Base-by-base conservation (phyloP, 306 rosid genomes). In the Pyrus bretschneideri region DNA sequence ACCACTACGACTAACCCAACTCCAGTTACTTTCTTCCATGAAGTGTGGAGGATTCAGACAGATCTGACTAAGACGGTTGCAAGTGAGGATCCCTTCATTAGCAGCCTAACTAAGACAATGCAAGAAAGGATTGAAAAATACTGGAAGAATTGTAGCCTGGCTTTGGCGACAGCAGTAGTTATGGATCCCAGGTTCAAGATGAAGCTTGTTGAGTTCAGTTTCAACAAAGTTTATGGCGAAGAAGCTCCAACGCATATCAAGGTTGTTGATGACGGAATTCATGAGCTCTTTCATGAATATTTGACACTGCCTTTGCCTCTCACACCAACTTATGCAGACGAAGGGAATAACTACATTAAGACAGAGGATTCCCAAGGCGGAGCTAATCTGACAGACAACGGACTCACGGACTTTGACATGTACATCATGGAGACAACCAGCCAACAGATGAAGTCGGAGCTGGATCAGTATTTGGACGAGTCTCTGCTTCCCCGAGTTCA, bases 141-240 rank as follows among this genome's bases (percentile, higher is more conserved):
- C 93, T 92, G 97, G 97, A 92, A 76, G 81, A 89, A 90, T 63
- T 85, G 93, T 82, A 80, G 89, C 83, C 83, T 95, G 78, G 88
- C 94, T 78, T 85, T 92, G 87, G 97, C 99, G 21, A 73, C 88
- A 65, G 97, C 97, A 0, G 98, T 95, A 55, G 97, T 89, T 21
- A 88, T 95, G 97, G 97, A 95, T 86, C 98, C 98, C 64, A 88
- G 97, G 64, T 92, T 95, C 84, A 95, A 95, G 89, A 89, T 92
- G 97, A 92, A 92, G 91, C 92, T 95, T 74, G 96, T 95, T 33
- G 97, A 95, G 89, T 95, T 92, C 62, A 90, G 97, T 86, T 95
- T 95, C 91, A 81, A 95, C 52, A 90, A 88, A 83, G 77, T 92
- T 64, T 89, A 83, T 38, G 92, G 92, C 6, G 97, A 95, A 11